Evolutionary conservation across 495 filamentous ascomycete genomes (phyloP).

Genomic region (Tuber indicum): DNA sequence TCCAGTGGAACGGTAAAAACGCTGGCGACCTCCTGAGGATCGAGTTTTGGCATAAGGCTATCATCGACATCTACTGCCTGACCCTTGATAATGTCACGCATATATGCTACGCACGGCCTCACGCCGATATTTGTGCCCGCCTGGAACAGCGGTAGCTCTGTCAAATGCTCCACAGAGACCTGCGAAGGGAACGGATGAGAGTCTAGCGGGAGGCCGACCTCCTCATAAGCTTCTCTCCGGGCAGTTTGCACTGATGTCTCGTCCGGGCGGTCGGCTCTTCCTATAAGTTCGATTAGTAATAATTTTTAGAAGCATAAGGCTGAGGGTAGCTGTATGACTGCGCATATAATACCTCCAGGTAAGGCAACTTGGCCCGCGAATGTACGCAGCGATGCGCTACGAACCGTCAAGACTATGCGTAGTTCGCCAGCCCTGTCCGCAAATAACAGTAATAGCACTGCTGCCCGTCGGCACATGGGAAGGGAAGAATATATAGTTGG

Average conservation of each 20-base stretch:
- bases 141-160: slow-evolving; percentile 70
- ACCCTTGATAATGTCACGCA: slow-evolving; percentile 42
- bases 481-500: slow-evolving; percentile 49
- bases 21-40: slow-evolving; percentile 81
- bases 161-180: slow-evolving; percentile 76
- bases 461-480: slow-evolving; percentile 51
- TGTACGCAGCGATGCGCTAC: slow-evolving; percentile 63
- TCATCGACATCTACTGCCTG: slow-evolving; percentile 55
- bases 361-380: slow-evolving; percentile 77
- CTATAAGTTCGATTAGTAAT: slow-evolving; percentile 30
- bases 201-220: slow-evolving; percentile 75
- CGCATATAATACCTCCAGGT: slow-evolving; percentile 61
- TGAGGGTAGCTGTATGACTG: slow-evolving; percentile 36
- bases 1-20: slow-evolving; percentile 80
- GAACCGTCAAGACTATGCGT: slow-evolving; percentile 77
- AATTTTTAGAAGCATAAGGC: slow-evolving; percentile 3
- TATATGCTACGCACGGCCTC: slow-evolving; percentile 74
- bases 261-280: slow-evolving; percentile 48
- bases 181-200: slow-evolving; percentile 57
- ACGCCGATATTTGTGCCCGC: slow-evolving; percentile 76
- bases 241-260: slow-evolving; percentile 66
- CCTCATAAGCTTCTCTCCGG: slow-evolving; percentile 79
- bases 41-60: slow-evolving; percentile 66
- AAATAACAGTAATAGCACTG: slow-evolving; percentile 78
- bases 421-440: slow-evolving; percentile 71